These are phyloP conservation scores for Flaveria floridana DNA, from an alignment of 140 eudicot genomes.

Conservation along the genomic window DNA sequence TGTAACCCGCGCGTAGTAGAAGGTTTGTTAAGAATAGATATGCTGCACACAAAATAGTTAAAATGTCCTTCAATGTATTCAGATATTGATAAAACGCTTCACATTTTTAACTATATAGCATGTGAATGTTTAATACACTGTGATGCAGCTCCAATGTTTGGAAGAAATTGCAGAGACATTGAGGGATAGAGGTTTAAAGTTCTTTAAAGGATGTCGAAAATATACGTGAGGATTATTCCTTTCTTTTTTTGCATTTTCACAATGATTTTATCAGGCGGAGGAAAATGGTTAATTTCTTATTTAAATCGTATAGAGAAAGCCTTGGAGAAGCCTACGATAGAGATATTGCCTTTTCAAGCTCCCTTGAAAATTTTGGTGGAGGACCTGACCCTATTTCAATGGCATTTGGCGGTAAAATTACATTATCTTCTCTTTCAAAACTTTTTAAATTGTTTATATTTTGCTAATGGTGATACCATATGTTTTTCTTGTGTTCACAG, in stretches of 20 bases:
- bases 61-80: not conserved
- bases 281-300: slow-evolving; percentile 9
- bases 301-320: slow-evolving; percentile 62
- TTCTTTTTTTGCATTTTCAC: slow-evolving; percentile 15
- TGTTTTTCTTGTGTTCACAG: slow-evolving; percentile 37
- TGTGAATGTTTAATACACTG: slow-evolving; percentile 24
- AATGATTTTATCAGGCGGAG: not conserved
- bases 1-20: not conserved
- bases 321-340: slow-evolving; percentile 78
- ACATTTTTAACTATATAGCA: slow-evolving; percentile 17
- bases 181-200: slow-evolving; percentile 69
- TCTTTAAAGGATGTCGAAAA: slow-evolving; percentile 82
- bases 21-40: slow-evolving; percentile 1
- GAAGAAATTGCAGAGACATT: slow-evolving; percentile 82
- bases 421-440: slow-evolving; percentile 13
- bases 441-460: slow-evolving; percentile 12
- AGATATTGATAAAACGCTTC: slow-evolving; percentile 1
- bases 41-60: slow-evolving; percentile 10
- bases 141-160: slow-evolving; percentile 72
- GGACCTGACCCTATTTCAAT: slow-evolving; percentile 75
- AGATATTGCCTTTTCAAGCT: slow-evolving; percentile 72
- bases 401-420: slow-evolving; percentile 69
- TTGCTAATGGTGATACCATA: not conserved
- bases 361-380: slow-evolving; percentile 75
- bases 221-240: slow-evolving; percentile 59